phyloP scores from a whole-genome alignment of 805 yeast species.

The Vanderwaltozyma polyspora region DNA sequence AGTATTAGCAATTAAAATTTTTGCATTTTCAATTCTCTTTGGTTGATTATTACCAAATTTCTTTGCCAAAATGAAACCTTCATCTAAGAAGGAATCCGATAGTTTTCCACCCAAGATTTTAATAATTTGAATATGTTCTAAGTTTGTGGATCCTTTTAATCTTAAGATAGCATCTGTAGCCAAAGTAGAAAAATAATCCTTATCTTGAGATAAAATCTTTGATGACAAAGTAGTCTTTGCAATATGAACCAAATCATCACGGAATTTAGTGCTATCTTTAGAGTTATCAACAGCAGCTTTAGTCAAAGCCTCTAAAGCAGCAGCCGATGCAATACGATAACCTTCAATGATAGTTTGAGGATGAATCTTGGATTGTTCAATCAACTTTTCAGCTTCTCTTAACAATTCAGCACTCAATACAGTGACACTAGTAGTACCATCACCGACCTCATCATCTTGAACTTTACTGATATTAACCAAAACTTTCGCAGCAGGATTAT shows the following conservation, averaged over 20 bases:
- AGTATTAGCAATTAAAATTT: slow-evolving; percentile 86
- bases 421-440: slow-evolving; percentile 96
- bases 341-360: slow-evolving; percentile 98
- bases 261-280: slow-evolving; percentile 44
- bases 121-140: slow-evolving; percentile 86
- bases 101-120: slow-evolving; percentile 90
- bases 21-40: slow-evolving; percentile 69
- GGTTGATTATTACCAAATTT: slow-evolving; percentile 93
- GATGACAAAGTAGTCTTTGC: slow-evolving; percentile 91
- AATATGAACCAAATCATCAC: slow-evolving; percentile 69
- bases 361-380: slow-evolving; percentile 78
- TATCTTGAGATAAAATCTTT: slow-evolving; percentile 90
- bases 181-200: slow-evolving; percentile 73
- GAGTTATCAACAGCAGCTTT: slow-evolving; percentile 67
- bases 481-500: slow-evolving; percentile 95
- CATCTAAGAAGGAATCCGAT: slow-evolving; percentile 86
- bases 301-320: slow-evolving; percentile 76
- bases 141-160: slow-evolving; percentile 74
- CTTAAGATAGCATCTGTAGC: slow-evolving; percentile 93
- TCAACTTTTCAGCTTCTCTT: slow-evolving; percentile 87
- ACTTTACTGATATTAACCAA: slow-evolving; percentile 90
- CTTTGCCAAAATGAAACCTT: slow-evolving; percentile 88
- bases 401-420: slow-evolving; percentile 82
- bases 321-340: slow-evolving; percentile 73
- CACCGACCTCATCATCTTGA: slow-evolving; percentile 98